phyloP scores from a whole-genome alignment of 768 basidiomycete species.

The Leccinum fibrillosum region DNA sequence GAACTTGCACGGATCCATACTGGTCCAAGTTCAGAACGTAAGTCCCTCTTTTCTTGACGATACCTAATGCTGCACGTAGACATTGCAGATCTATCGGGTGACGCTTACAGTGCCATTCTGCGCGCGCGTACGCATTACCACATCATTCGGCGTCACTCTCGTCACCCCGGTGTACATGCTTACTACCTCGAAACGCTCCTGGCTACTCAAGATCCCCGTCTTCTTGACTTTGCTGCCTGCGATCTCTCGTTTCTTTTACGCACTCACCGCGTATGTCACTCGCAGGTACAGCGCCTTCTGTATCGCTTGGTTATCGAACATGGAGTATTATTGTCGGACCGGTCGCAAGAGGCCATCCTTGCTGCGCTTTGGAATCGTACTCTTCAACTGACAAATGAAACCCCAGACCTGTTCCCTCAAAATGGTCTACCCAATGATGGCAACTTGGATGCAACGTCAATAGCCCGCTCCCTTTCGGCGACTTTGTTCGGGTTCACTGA shows the following conservation, averaged over 20 bases:
- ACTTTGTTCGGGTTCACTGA: slow-evolving; percentile 5
- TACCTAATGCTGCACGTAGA: slow-evolving; percentile 6
- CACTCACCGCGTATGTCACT: slow-evolving; percentile 31
- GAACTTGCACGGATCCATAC: slow-evolving; percentile 32
- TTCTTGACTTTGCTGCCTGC: slow-evolving; percentile 31
- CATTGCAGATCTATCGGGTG: slow-evolving; percentile 11
- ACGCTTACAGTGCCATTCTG: slow-evolving; percentile 15
- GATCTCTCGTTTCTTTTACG: slow-evolving; percentile 36
- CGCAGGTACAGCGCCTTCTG: slow-evolving; percentile 38
- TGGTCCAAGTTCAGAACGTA: slow-evolving; percentile 10
- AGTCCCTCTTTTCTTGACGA: slow-evolving; percentile 1
- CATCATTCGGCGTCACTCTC: slow-evolving; percentile 35
- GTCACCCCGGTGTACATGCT: slow-evolving; percentile 42
- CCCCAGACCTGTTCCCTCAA: not conserved
- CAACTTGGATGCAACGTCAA: slow-evolving; percentile 6
- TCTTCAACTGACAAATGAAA: not conserved
- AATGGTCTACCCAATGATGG: not conserved
- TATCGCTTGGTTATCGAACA: slow-evolving; percentile 37
- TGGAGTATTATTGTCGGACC: slow-evolving; percentile 21
- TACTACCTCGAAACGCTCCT: slow-evolving; percentile 45
- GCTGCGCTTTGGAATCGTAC: slow-evolving; percentile 35
- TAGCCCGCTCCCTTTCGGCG: slow-evolving; percentile 15
- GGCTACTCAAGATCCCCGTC: slow-evolving; percentile 22
- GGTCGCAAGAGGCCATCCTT: slow-evolving; percentile 35
- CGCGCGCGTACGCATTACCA: slow-evolving; percentile 41